Base-by-base conservation (phyloP, 495 filamentous ascomycete genomes). In the Aspergillus ostianus region DNA sequence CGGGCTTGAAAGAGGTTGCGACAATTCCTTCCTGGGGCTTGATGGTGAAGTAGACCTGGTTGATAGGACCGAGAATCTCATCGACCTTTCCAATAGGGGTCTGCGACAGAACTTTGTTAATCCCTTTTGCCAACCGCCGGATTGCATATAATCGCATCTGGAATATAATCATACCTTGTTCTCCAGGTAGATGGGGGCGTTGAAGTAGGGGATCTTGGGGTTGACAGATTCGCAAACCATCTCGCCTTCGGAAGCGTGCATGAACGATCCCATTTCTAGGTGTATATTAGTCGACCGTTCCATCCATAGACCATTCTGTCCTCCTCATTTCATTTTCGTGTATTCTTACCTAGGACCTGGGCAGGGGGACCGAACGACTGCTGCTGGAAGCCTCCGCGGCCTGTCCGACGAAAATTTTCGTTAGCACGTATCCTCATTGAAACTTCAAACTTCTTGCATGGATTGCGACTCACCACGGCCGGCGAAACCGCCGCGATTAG, bases 191-290 rank as follows among this genome's bases (percentile, higher is more conserved):
- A 98, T 96, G 53, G 91, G 92, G 45, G 95, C 94, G 79, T 98
- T 98, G 87, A 98, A 98, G 77, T 97, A 96, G 50, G 94, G 94
- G 55, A 98, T 89, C 80, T 97, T 98, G 57, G 90, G 81, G 80
- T 97, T 98, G 73, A 88, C 85, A 55, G 89, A 93, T 77, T 90
- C 85, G 87, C 92, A 96, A 61, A 98, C 86, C 78, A 98, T 91
- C 75, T 98, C 94, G 68, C 94, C 93, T 75, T 98, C 94, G 76
- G 89, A 92, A 44, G 90, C 85, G 77, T 98, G 94, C 70, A 97
- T 74, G 76, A 98, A 93, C 64, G 84, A 82, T 69, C 94, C 94
- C 88, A 98, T 90, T 80, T 97, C 90, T 91, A 63, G 53, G 10
- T 17, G 20, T 51, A 53, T 46, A 70, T 73, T 62, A 71, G 73